Base-by-base conservation (phyloP, 2,329 filamentous ascomycete species). In the Epichloe typhina region DNA sequence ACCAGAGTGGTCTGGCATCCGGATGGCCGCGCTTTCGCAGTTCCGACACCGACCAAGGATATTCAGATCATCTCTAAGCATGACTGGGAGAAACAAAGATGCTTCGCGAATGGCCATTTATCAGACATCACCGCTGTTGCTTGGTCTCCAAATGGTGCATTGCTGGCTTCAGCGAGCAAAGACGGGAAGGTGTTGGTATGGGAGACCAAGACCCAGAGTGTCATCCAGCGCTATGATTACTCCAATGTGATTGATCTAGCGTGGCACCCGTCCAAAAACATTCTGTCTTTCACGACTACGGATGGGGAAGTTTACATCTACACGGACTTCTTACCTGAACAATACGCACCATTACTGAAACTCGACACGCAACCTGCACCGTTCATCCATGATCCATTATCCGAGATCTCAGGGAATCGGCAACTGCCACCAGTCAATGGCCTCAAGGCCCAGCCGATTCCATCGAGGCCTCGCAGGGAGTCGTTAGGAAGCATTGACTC, bases 261-360 rank as follows among this genome's bases (percentile, higher is more conserved):
- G 33, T 98, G 93, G 91, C 93, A 98, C 61, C 90, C 90, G 5
- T 84, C 77, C 1, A 83, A 89, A 56, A 98, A 98, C 59, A 79
- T 91, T 3, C 69, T 93, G 1, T 94, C 90, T 0, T 96, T 97
- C 61, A 94, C 91, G 0, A 97, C 88, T 38, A 86, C 84, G 1
- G 87, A 95, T 52, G 93, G 94, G 55, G 89, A 96, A 65, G 80
- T 97, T 12, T 97, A 88, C 64, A 97, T 97, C 50, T 86, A 90
- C 62, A 82, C 83, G 11, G 79, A 87, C 50, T 82, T 84, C 57
- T 68, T 86, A 3, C 70, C 77, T 2, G 71, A 76, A 23, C 79
- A 84, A 57, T 79, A 77, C 59, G 65, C 71, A 2, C 66, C 73
- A 17, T 63, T 83, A 26, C 66, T 86, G 40, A 76, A 75, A 54